Base-by-base conservation (phyloP, 129 eudicot genomes). In the Pseudognaphalium luteoalbum region DNA sequence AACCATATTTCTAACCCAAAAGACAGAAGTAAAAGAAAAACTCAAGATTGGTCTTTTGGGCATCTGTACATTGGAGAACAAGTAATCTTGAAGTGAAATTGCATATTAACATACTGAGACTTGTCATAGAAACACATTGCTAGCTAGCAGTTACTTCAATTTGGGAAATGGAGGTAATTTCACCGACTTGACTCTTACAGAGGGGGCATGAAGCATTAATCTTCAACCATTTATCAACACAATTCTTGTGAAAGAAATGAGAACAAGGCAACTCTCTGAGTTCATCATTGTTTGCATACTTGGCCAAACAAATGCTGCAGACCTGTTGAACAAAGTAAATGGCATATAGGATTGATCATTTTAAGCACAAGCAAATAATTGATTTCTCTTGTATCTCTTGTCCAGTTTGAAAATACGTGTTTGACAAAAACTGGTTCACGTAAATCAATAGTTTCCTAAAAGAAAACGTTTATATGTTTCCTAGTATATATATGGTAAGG, bases 271-370 rank as follows among this genome's bases (percentile, higher is more conserved):
- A 73, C 78, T 91, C 95, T 78, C 87, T 84, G 2, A 91, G 87
- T 76, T 91, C 97, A 62, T 91, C 97, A 54, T 91, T 91, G 90
- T 91, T 83, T 75, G 71, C 92, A 72, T 88, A 88, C 80, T 87
- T 91, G 14, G 92, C 88, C 76, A 91, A 83, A 84, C 97, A 91
- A 79, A 91, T 91, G 80, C 95, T 86, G 72, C 97, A 91, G 35
- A 85, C 90, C 92, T 91, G 90, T 70, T 59, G 19, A 67, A 25
- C 22, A 44, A 44, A 33, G 37, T 71, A 30, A 63, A 79, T 33
- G 34, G 19, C 41, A 12, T 9, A 19, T 14, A 20, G 6, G 6
- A 21, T 73, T 20, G 62, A 63, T 29, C 25, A 70, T 25, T 34
- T 9, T 5, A 65, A 21, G 72, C 21, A 33, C 22, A 65, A 65